Conservation (phyloP, 2,329 filamentous ascomycete species). For the Colletotrichum magnum region DNA sequence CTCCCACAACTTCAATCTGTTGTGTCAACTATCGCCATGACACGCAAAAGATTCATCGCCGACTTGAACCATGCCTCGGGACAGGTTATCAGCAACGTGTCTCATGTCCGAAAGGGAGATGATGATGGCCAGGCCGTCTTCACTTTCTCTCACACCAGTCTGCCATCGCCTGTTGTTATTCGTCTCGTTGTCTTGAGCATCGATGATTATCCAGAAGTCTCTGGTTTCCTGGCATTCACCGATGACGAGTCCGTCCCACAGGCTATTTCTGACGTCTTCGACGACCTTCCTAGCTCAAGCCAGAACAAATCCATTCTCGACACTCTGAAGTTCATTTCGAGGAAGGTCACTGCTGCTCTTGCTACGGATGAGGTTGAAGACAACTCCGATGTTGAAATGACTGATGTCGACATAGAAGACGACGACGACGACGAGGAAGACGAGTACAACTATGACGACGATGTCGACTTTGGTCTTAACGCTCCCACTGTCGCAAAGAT, state of each 20-base stretch:
- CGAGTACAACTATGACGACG: slow-evolving; percentile 48
- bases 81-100: slow-evolving; percentile 64
- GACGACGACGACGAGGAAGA: slow-evolving; percentile 51
- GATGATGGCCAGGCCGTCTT: slow-evolving; percentile 82
- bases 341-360: slow-evolving; percentile 46
- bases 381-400: slow-evolving; percentile 46
- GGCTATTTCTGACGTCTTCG: slow-evolving; percentile 53
- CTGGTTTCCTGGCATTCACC: slow-evolving; percentile 60
- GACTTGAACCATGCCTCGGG: slow-evolving; percentile 62
- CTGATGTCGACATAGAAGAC: slow-evolving; percentile 42
- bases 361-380: slow-evolving; percentile 51
- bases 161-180: slow-evolving; percentile 48
- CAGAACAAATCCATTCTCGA: slow-evolving; percentile 62
- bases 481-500: not conserved
- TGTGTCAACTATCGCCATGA: slow-evolving; percentile 64
- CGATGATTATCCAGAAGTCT: slow-evolving; percentile 54
- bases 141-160: slow-evolving; percentile 55
- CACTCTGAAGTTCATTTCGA: slow-evolving; percentile 42
- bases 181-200: slow-evolving; percentile 45
- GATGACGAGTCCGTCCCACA: slow-evolving; percentile 52
- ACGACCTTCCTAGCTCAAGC: slow-evolving; percentile 59
- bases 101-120: slow-evolving; percentile 70
- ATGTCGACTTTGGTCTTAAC: slow-evolving; percentile 50
- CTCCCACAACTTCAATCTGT: too few species aligned
- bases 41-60: slow-evolving; percentile 73